These are phyloP conservation scores for Suillus sp. DNA, from an alignment of 768 basidiomycete genomes.

Conservation along the genomic window DNA sequence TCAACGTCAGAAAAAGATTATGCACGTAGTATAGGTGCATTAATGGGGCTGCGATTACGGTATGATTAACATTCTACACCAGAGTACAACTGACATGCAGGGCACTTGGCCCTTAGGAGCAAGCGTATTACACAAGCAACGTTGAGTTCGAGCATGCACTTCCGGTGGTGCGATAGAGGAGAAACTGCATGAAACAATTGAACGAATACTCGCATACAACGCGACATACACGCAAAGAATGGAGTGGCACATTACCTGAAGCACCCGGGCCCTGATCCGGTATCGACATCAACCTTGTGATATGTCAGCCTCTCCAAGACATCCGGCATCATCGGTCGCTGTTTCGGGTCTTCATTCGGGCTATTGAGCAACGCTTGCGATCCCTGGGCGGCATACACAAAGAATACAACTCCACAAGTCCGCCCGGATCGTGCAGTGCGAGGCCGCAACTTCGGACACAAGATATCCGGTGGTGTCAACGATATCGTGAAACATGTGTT, in stretches of 20 bases:
- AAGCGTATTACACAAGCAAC: too few species aligned
- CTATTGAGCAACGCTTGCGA: neutral
- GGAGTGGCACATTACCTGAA: neutral
- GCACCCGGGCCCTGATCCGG: neutral
- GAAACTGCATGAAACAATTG: too few species aligned
- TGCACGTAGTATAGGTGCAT: constrained; percentile 45
- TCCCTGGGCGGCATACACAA: neutral
- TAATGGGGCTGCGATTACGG: too few species aligned
- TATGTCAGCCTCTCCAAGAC: neutral
- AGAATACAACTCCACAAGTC: constrained; percentile 8
- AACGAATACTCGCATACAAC: too few species aligned
- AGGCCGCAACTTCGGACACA: neutral
- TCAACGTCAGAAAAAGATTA: constrained; percentile 49
- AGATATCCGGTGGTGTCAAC: constrained; percentile 1
- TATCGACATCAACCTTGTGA: neutral
- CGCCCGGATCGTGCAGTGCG: neutral
- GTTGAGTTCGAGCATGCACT: too few species aligned
- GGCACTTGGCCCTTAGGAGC: too few species aligned
- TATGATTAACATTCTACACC: too few species aligned
- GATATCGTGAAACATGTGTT: neutral
- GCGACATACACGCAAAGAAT: neutral
- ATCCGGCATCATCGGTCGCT: neutral
- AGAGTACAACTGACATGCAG: too few species aligned
- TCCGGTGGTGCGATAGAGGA: too few species aligned
- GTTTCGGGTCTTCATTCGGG: neutral